These are phyloP conservation scores for Exophiala spinifera DNA, from an alignment of 2,329 filamentous ascomycete genomes.

Conservation along the genomic window DNA sequence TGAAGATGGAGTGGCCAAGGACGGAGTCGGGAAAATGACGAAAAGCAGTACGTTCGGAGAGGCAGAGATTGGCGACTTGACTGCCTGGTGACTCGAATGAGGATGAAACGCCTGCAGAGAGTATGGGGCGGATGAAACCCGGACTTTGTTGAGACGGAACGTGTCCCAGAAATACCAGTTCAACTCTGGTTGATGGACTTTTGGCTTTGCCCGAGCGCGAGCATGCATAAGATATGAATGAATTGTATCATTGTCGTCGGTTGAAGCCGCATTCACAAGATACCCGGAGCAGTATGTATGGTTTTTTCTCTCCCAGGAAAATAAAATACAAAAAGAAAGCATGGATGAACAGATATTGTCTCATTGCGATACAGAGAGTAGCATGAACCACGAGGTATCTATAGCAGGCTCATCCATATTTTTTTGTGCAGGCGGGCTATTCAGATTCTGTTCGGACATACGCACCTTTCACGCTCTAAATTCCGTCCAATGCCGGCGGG, in stretches of 20 bases:
- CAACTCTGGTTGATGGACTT: conserved; percentile 27
- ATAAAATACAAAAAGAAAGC: too few relatives aligned
- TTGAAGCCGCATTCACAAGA: conserved; percentile 27
- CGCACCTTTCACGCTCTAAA: too few relatives aligned
- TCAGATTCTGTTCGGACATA: too few relatives aligned
- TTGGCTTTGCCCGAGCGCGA: not conserved
- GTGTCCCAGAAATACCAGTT: conserved; percentile 20
- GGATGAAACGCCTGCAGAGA: not conserved
- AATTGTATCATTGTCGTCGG: conserved; percentile 25
- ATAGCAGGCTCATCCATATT: too few relatives aligned
- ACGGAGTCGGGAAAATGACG: conserved; percentile 60
- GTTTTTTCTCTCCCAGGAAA: too few relatives aligned
- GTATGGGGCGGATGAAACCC: not conserved
- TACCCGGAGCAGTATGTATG: conserved; percentile 6
- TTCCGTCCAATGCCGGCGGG: too few relatives aligned
- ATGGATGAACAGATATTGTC: too few relatives aligned
- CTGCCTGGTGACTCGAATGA: conserved; percentile 28
- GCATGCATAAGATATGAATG: conserved; percentile 20
- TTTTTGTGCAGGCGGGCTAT: too few relatives aligned
- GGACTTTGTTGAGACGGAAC: not conserved
- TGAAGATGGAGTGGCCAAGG: conserved; percentile 36
- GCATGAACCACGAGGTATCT: too few relatives aligned
- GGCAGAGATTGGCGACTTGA: conserved; percentile 84
- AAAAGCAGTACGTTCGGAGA: conserved; percentile 94
- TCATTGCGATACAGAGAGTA: too few relatives aligned